These are phyloP conservation scores for Russula dissimulans DNA, from an alignment of 768 basidiomycete species.

Conservation along the genomic window DNA sequence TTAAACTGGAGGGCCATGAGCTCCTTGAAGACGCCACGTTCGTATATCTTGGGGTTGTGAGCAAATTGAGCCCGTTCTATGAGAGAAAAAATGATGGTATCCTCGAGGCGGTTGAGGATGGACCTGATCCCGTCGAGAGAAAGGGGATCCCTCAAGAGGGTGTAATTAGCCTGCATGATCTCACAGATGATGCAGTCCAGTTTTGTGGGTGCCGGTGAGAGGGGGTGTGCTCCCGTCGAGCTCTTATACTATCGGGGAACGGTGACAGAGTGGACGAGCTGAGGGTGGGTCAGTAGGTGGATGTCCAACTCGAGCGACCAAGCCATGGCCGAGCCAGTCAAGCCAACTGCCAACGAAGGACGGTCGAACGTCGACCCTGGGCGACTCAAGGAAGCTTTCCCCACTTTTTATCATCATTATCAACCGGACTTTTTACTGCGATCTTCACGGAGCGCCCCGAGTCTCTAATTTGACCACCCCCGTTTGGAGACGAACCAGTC, in stretches of 20 bases:
- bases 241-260: no score
- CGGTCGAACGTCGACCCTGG: no score
- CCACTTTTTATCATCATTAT: no score
- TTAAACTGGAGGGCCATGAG: slow-evolving; percentile 62
- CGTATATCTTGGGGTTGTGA: slow-evolving; percentile 85
- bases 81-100: slow-evolving; percentile 96
- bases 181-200: no score
- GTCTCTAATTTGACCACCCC: neutral
- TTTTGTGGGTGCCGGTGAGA: neutral
- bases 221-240: neutral
- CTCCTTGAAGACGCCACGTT: slow-evolving; percentile 69
- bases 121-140: slow-evolving; percentile 83
- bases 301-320: no score
- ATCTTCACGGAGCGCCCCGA: neutral
- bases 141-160: slow-evolving; percentile 62
- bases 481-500: neutral
- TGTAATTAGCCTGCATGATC: slow-evolving; percentile 46
- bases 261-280: no score
- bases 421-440: neutral
- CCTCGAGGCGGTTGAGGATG: slow-evolving; percentile 84
- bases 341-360: no score
- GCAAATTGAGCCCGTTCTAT: slow-evolving; percentile 98
- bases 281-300: no score
- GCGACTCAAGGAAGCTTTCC: no score
- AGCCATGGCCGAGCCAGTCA: no score